These are phyloP conservation scores for Medicago truncatula DNA, from an alignment of 306 rosid genomes.

Conservation along the genomic window DNA sequence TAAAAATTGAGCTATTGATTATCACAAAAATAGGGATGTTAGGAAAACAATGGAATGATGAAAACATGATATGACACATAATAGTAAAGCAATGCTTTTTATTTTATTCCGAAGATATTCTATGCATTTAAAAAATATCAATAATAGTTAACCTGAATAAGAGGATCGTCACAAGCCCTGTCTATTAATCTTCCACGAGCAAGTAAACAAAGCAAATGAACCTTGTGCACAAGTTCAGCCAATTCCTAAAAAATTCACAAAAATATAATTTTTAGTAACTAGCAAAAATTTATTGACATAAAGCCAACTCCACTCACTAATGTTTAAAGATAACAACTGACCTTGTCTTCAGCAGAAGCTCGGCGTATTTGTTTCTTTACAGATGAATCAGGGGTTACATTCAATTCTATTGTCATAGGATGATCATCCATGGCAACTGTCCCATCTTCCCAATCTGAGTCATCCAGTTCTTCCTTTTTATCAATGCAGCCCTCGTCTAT, in stretches of 20 bases:
- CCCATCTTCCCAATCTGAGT: constrained; percentile 95
- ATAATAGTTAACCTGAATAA: constrained; percentile 70
- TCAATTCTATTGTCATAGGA: constrained; percentile 70
- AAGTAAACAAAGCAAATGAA: constrained; percentile 91
- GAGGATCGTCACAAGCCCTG: constrained; percentile 81
- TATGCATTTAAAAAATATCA: constrained; percentile 24
- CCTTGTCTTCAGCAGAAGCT: constrained; percentile 87
- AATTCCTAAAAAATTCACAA: constrained; percentile 55
- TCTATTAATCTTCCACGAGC: constrained; percentile 92
- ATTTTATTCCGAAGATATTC: constrained; percentile 6
- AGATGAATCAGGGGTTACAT: constrained; percentile 60
- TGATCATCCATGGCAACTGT: constrained; percentile 50
- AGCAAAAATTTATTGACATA: constrained; percentile 38
- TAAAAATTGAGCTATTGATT: constrained; percentile 20
- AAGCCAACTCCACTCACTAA: constrained; percentile 33
- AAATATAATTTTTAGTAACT: constrained; percentile 18
- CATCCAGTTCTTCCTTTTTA: constrained; percentile 62
- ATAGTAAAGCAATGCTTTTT: constrained; percentile 17
- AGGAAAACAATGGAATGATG: constrained; percentile 23
- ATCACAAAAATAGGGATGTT: constrained; percentile 16
- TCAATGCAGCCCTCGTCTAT: constrained; percentile 43
- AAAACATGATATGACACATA: constrained; percentile 14
- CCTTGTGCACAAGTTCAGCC: constrained; percentile 89
- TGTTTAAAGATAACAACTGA: constrained; percentile 40
- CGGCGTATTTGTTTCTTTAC: constrained; percentile 61